Evolutionary conservation across 139 green algal genomes (phyloP).

Genomic region (Spirogloea muscicola): DNA sequence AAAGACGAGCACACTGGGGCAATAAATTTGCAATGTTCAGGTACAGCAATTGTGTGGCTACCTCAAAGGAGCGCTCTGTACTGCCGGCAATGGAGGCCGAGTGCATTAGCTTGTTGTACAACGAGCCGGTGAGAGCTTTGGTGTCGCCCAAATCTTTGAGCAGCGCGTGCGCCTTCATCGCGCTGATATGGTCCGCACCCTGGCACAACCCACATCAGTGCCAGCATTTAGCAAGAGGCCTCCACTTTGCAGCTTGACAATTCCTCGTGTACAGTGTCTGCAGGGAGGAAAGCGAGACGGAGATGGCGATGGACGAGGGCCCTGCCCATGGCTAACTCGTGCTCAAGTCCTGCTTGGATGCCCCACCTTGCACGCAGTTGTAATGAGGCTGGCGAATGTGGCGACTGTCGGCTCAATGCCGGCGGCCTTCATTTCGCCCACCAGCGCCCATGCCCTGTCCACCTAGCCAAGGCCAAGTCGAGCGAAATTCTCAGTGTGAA

Average conservation of each 20-base stretch:
- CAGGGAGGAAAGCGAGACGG: too few relatives aligned
- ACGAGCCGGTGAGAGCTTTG: not conserved
- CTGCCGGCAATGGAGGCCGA: not conserved
- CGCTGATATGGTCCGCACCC: not conserved
- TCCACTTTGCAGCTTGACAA: too few relatives aligned
- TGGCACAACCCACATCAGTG: too few relatives aligned
- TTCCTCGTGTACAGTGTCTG: too few relatives aligned
- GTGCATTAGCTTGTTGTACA: slow-evolving; percentile 26
- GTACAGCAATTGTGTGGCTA: not conserved
- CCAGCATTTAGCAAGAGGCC: too few relatives aligned
- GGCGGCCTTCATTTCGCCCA: not conserved
- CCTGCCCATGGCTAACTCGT: too few relatives aligned
- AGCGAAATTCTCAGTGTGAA: too few relatives aligned
- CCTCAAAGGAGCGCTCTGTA: slow-evolving; percentile 2
- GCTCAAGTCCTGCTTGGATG: too few relatives aligned
- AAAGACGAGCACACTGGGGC: too few relatives aligned
- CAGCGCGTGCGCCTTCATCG: not conserved
- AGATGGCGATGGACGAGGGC: too few relatives aligned
- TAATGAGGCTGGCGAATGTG: slow-evolving; percentile 16
- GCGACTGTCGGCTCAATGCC: not conserved
- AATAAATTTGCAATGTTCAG: too few relatives aligned
- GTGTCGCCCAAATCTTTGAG: not conserved
- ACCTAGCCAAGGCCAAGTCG: too few relatives aligned
- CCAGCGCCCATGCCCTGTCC: not conserved
- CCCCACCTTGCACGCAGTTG: slow-evolving; percentile 8